Conservation (phyloP, 352 stramenopile species). For the Phytophthora tentaculata region DNA sequence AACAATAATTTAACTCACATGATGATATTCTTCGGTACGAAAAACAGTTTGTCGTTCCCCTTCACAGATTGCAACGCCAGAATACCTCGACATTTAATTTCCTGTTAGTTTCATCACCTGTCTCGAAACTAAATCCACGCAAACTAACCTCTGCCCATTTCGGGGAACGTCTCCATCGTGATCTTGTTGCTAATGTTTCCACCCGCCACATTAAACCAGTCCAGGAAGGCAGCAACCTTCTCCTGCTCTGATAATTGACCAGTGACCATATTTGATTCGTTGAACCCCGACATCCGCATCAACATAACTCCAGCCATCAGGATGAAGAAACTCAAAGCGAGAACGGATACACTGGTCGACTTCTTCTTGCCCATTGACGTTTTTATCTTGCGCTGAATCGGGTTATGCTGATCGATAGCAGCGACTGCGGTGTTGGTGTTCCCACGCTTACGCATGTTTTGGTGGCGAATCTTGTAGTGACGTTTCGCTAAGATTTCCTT, state of each 20-base stretch:
- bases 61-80: slow-evolving; percentile 33
- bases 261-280: not conserved
- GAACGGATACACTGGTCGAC: slow-evolving; percentile 3
- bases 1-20: slow-evolving; percentile 36
- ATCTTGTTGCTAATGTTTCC: slow-evolving; percentile 35
- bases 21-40: slow-evolving; percentile 49
- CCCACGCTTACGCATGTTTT: not conserved
- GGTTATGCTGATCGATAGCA: not conserved
- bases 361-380: slow-evolving; percentile 11
- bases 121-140: not conserved
- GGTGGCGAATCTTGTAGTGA: not conserved
- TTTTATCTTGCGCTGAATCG: slow-evolving; percentile 1
- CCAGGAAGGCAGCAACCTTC: slow-evolving; percentile 37
- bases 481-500: not conserved
- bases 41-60: slow-evolving; percentile 45
- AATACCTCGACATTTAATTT: slow-evolving; percentile 25
- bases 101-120: no score
- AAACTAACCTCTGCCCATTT: slow-evolving; percentile 45
- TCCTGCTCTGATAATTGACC: slow-evolving; percentile 10
- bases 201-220: slow-evolving; percentile 50
- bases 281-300: slow-evolving; percentile 1
- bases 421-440: not conserved
- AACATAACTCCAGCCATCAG: slow-evolving; percentile 18
- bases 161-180: slow-evolving; percentile 34
- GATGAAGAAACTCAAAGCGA: slow-evolving; percentile 17